Percentiles rank a stretch among this genome's conserved stretches.
Evolutionary conservation across 345 rosid genomes (phyloP).

Genomic region (Salix koriyanagi): DNA sequence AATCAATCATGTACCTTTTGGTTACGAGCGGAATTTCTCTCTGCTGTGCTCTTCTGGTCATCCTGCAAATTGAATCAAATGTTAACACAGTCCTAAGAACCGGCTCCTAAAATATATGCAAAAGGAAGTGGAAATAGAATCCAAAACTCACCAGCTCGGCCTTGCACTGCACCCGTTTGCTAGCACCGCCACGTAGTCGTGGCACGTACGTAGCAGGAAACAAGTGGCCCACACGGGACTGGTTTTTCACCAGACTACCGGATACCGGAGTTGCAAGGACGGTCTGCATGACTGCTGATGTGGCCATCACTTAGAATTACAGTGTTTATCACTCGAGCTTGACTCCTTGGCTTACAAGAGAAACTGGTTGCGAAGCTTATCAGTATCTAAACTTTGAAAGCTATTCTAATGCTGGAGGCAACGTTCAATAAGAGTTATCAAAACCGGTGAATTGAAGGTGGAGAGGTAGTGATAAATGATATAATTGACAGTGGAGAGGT

Average conservation of each 20-base stretch:
- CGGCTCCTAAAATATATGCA: not conserved
- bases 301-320: slow-evolving; percentile 27
- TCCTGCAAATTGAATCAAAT: not conserved
- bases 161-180: slow-evolving; percentile 39
- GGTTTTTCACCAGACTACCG: not conserved
- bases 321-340: too few species aligned
- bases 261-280: slow-evolving; percentile 33
- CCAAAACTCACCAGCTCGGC: slow-evolving; percentile 30
- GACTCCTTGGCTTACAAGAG: too few species aligned
- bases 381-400: too few species aligned
- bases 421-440: too few species aligned
- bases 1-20: not conserved
- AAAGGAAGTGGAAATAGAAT: not conserved
- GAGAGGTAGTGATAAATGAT: too few species aligned
- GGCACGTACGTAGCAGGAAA: slow-evolving; percentile 18
- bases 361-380: too few species aligned
- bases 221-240: slow-evolving; percentile 14
- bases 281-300: slow-evolving; percentile 40
- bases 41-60: not conserved
- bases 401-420: too few species aligned
- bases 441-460: too few species aligned
- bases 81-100: not conserved
- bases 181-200: slow-evolving; percentile 22
- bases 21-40: not conserved
- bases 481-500: too few species aligned